phyloP scores from a whole-genome alignment of 2,329 filamentous ascomycete genomes.

The Fusarium sp. region DNA sequence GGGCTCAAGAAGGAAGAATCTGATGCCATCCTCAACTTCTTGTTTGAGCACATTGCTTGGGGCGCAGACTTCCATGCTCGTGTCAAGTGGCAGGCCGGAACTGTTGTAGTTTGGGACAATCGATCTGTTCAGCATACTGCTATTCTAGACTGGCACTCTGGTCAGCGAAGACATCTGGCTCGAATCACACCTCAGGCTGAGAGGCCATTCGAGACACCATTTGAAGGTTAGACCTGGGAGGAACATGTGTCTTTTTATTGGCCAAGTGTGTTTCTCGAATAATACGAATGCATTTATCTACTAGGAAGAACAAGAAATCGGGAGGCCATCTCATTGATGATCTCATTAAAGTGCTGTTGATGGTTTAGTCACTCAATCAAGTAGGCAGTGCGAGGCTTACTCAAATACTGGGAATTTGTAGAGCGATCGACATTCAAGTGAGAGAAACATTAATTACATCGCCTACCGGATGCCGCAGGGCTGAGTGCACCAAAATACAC shows the following conservation, averaged over 20 bases:
- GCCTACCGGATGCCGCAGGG: background rate
- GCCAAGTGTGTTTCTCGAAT: too few species aligned
- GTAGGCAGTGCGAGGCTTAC: background rate
- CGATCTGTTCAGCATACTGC: constrained; percentile 82
- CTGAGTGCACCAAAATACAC: background rate
- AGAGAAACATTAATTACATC: background rate
- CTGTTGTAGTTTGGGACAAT: constrained; percentile 90
- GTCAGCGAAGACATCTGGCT: constrained; percentile 81
- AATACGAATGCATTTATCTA: too few species aligned
- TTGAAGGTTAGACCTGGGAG: constrained; percentile 30
- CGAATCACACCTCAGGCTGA: constrained; percentile 87
- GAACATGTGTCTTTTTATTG: background rate
- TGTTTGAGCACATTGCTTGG: constrained; percentile 66
- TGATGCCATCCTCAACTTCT: constrained; percentile 77
- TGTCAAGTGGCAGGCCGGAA: constrained; percentile 81
- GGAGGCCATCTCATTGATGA: background rate
- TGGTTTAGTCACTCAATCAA: background rate
- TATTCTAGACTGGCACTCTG: constrained; percentile 83
- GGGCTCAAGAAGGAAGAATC: constrained; percentile 90
- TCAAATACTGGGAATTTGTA: background rate
- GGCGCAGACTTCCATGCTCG: constrained; percentile 76
- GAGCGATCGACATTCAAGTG: background rate
- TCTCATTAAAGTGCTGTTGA: background rate
- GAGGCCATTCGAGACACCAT: constrained; percentile 76
- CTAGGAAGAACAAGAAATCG: background rate